phyloP scores from a whole-genome alignment of 2,329 filamentous ascomycete genomes.

The Epicoccum sorghinum region DNA sequence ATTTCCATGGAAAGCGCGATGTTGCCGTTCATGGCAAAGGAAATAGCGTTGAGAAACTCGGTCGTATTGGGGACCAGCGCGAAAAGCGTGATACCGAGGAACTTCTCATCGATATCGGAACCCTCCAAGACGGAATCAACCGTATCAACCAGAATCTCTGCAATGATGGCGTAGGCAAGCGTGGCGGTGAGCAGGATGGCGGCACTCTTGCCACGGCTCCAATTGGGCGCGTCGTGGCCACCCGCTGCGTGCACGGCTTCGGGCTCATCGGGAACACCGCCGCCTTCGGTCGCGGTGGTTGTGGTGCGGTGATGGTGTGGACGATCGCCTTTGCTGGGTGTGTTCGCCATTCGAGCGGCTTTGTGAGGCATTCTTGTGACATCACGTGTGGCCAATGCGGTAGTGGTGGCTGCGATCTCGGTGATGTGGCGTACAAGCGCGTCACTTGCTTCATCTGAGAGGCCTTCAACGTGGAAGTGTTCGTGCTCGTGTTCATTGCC shows the following conservation, averaged over 20 bases:
- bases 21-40: constrained; percentile 99
- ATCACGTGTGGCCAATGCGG: constrained; percentile 84
- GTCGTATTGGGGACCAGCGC: constrained; percentile 97
- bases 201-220: constrained; percentile 89
- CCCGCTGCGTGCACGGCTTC: constrained; percentile 52
- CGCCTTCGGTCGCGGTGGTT: constrained; percentile 56
- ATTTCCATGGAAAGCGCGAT: constrained; percentile 99
- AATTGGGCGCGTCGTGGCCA: constrained; percentile 98
- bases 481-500: constrained; percentile 45
- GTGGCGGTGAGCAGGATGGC: constrained; percentile 89
- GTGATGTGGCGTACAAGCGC: constrained; percentile 84
- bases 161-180: constrained; percentile 92
- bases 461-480: constrained; percentile 64
- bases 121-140: constrained; percentile 95
- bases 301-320: constrained; percentile 47
- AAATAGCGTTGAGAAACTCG: constrained; percentile 98
- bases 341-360: constrained; percentile 51
- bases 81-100: constrained; percentile 94
- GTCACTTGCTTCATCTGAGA: constrained; percentile 83
- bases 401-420: constrained; percentile 91
- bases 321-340: constrained; percentile 43
- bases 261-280: constrained; percentile 57
- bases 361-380: constrained; percentile 62
- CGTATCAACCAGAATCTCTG: constrained; percentile 94
- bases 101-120: constrained; percentile 94